These are phyloP conservation scores for Malus orientalis DNA, from an alignment of 306 rosid species.

Conservation along the genomic window DNA sequence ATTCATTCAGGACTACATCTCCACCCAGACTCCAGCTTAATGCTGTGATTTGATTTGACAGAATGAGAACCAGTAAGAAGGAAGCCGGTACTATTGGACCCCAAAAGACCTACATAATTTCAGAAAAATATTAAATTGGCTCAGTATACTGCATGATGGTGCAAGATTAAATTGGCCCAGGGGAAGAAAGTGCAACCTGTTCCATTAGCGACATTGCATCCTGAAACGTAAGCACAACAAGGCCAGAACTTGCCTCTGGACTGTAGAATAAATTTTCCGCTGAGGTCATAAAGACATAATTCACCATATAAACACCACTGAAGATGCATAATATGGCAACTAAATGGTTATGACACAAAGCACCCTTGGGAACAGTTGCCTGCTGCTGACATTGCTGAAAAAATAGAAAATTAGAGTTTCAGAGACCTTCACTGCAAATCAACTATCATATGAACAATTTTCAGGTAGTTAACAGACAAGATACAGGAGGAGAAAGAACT, in stretches of 20 bases:
- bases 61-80: conserved; percentile 58
- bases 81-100: conserved; percentile 51
- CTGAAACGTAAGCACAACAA: conserved; percentile 61
- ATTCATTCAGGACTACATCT: conserved; percentile 54
- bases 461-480: not conserved
- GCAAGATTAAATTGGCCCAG: not conserved
- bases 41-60: conserved; percentile 67
- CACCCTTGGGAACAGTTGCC: conserved; percentile 45
- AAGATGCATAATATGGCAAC: conserved; percentile 62
- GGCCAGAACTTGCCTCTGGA: conserved; percentile 25
- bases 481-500: not conserved
- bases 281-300: conserved; percentile 54
- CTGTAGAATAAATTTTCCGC: conserved; percentile 60
- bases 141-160: not conserved
- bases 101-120: conserved; percentile 52
- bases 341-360: conserved; percentile 73
- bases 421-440: conserved; percentile 16
- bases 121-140: conserved; percentile 11
- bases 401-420: conserved; percentile 15
- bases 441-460: not conserved
- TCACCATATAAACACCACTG: conserved; percentile 72
- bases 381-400: conserved; percentile 59
- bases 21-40: conserved; percentile 82
- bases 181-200: conserved; percentile 49
- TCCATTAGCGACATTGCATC: conserved; percentile 71